Evolutionary conservation across 2,329 filamentous ascomycete species (phyloP), one percentile per base, ranked within the genome.

Genomic region (Shiraia bambusicola): DNA sequence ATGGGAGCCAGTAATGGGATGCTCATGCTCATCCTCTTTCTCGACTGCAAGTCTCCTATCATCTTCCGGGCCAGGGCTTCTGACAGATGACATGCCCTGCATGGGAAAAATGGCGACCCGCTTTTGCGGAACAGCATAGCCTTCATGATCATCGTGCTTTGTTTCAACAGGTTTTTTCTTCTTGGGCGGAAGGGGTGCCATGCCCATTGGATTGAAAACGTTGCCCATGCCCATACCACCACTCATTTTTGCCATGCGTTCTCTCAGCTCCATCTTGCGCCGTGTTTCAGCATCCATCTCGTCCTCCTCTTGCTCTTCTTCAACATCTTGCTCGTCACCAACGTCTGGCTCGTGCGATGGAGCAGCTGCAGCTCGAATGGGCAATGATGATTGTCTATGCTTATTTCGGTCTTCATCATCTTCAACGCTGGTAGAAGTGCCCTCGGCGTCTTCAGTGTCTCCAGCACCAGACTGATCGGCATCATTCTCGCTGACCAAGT

Each of bases 221-320:
- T 89, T 88, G 65, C 89, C 83, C 86, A 97, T 95, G 33, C 89
- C 89, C 88, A 95, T 95, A 29, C 92, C 92, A 40, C 92, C 92
- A 55, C 92, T 95, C 86, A 98, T 93, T 72, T 95, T 96, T 32
- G 93, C 93, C 89, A 98, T 98, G 57, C 93, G 83, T 48, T 93
- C 90, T 46, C 93, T 83, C 24, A 98, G 76, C 65, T 96, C 92
- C 70, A 95, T 84, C 64, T 86, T 87, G 37, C 91, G 85, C 54
- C 82, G 84, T 15, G 88, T 78, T 66, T 98, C 93, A 1, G 90
- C 89, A 59, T 97, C 91, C 37, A 94, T 76, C 12, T 95, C 88
- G 19, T 91, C 87, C 34, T 91, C 88, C 24, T 89, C 86, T 14
- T 52, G 52, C 2, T 78, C 80, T 13, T 78, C 78, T 15, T 78